A percentile compares a stretch with the other conserved stretches of the same genome.
These are phyloP conservation scores for Xylaria nigripes DNA, from an alignment of 495 filamentous ascomycete species.

Conservation along the genomic window DNA sequence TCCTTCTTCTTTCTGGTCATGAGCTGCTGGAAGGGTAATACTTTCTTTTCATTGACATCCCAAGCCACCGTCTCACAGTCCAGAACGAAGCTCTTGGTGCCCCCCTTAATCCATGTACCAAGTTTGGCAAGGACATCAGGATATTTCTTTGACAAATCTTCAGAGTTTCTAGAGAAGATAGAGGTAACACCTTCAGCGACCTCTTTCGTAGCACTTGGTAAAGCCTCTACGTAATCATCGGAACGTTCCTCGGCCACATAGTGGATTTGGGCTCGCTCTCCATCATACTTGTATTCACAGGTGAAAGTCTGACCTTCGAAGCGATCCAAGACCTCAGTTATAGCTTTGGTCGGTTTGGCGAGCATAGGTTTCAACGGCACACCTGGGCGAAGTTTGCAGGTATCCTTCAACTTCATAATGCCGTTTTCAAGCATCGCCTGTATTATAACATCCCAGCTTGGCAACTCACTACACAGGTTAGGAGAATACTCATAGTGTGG, in stretches of 20 bases:
- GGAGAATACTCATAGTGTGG: background rate
- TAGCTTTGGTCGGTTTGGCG: slow-evolving; percentile 97
- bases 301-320: slow-evolving; percentile 95
- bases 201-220: slow-evolving; percentile 47
- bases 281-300: slow-evolving; percentile 98
- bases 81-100: slow-evolving; percentile 86
- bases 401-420: slow-evolving; percentile 67
- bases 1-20: slow-evolving; percentile 98
- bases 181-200: slow-evolving; percentile 62
- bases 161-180: slow-evolving; percentile 94
- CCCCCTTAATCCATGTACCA: slow-evolving; percentile 77
- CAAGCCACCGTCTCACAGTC: slow-evolving; percentile 99
- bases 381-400: slow-evolving; percentile 89
- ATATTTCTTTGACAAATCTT: slow-evolving; percentile 95
- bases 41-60: slow-evolving; percentile 87
- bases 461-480: slow-evolving; percentile 59
- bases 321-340: slow-evolving; percentile 92
- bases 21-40: slow-evolving; percentile 91
- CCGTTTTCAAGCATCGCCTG: slow-evolving; percentile 81
- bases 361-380: slow-evolving; percentile 98
- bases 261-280: slow-evolving; percentile 94
- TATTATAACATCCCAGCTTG: slow-evolving; percentile 91
- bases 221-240: slow-evolving; percentile 43
- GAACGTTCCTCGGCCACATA: slow-evolving; percentile 79
- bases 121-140: slow-evolving; percentile 88